Conservation (phyloP, 139 green algal species). For the Dunaliella primolecta region DNA sequence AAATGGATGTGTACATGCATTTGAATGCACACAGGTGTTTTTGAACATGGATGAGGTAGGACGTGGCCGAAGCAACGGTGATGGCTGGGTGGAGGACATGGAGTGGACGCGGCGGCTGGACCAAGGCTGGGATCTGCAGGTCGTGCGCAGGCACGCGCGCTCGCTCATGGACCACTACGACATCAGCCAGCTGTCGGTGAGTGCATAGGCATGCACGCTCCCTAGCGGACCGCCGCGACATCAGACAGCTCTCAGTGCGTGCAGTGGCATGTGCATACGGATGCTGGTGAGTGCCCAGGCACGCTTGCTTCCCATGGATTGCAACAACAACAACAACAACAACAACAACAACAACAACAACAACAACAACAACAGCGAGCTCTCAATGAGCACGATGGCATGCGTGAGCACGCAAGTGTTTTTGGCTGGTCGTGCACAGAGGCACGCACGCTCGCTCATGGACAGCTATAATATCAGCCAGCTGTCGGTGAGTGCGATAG, state of each 20-base stretch:
- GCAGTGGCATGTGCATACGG: no score
- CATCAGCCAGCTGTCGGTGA: conserved; percentile 24
- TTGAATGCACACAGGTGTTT: conserved; percentile 17
- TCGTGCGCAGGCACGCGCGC: conserved; percentile 27
- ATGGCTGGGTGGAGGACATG: conserved; percentile 75
- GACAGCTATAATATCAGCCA: conserved; percentile 18
- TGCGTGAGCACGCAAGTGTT: no score
- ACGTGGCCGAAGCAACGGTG: conserved; percentile 45
- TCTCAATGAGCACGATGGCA: no score
- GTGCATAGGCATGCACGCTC: no score
- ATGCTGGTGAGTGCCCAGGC: no score
- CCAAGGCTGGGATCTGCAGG: conserved; percentile 69
- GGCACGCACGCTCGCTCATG: conserved; percentile 34
- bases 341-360: no score
- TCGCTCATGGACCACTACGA: conserved; percentile 35
- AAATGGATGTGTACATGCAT: no score
- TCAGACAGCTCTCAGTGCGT: neutral
- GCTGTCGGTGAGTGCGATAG: conserved; percentile 22
- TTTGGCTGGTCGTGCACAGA: conserved; percentile 31
- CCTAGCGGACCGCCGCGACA: neutral
- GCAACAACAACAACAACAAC: no score
- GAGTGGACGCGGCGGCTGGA: conserved; percentile 69
- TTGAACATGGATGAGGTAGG: conserved; percentile 22
- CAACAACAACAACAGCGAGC: no score
- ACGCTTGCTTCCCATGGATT: no score